phyloP scores from a whole-genome alignment of 352 stramenopile species.

The Phytophthora boehmeriae region DNA sequence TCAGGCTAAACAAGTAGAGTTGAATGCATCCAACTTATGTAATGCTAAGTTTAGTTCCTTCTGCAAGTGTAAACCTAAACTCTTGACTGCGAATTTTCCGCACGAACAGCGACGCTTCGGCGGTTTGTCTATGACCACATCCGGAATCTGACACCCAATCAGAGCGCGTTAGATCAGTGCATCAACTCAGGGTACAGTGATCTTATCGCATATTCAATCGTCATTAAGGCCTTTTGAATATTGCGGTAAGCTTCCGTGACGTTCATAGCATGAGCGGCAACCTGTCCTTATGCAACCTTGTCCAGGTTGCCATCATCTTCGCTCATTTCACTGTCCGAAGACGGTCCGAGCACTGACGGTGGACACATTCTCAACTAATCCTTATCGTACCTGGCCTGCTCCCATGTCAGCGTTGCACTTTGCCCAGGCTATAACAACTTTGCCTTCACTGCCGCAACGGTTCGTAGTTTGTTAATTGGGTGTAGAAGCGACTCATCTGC shows the following conservation, averaged over 20 bases:
- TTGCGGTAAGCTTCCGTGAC: conserved; percentile 6
- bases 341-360: conserved; percentile 2
- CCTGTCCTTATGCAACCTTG: not conserved
- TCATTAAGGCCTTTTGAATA: not conserved
- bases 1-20: conserved; percentile 6
- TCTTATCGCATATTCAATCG: conserved; percentile 5
- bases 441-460: not conserved
- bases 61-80: conserved; percentile 16
- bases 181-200: conserved; percentile 5
- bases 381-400: not conserved
- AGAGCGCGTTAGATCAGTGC: conserved; percentile 5
- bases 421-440: not conserved
- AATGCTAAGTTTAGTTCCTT: conserved; percentile 18
- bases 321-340: not conserved
- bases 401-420: not conserved
- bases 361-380: conserved; percentile 1
- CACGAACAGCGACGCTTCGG: conserved; percentile 7
- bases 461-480: not conserved
- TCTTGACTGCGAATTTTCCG: conserved; percentile 2
- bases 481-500: not conserved
- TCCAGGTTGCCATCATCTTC: not conserved
- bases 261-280: not conserved
- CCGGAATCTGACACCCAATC: conserved; percentile 12
- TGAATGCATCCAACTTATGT: conserved; percentile 13
- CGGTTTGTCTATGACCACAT: conserved; percentile 6